Evolutionary conservation across 2,329 filamentous ascomycete genomes (phyloP).

Genomic region (Epichloe brachyelytri): DNA sequence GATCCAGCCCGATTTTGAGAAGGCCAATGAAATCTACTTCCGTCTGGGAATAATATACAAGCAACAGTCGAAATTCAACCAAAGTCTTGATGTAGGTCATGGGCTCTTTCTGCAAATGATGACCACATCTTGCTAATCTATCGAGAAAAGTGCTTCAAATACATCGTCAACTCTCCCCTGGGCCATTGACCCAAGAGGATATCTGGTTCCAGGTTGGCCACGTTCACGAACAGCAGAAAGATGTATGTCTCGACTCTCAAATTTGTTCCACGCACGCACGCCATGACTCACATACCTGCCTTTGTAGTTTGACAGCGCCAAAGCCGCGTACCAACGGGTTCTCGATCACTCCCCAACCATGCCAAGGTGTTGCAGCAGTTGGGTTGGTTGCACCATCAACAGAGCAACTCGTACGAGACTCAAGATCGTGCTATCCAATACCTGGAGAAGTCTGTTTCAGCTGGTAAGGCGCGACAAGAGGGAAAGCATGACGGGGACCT

Average conservation of each 20-base stretch:
- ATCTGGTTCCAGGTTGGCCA: slow-evolving; percentile 99
- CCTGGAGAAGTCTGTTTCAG: slow-evolving; percentile 87
- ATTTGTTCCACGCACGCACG: background rate
- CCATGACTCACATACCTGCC: slow-evolving; percentile 25
- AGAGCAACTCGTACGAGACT: slow-evolving; percentile 79
- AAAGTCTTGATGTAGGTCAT: slow-evolving; percentile 74
- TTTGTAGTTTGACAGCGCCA: slow-evolving; percentile 78
- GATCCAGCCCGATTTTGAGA: slow-evolving; percentile 95
- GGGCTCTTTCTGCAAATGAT: background rate
- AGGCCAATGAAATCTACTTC: slow-evolving; percentile 98
- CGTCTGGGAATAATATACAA: slow-evolving; percentile 99
- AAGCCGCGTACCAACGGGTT: slow-evolving; percentile 82
- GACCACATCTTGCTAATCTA: background rate
- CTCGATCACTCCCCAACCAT: slow-evolving; percentile 87
- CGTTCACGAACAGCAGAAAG: slow-evolving; percentile 97
- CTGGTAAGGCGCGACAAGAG: slow-evolving; percentile 46
- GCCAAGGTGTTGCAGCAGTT: slow-evolving; percentile 97
- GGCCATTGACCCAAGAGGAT: slow-evolving; percentile 88
- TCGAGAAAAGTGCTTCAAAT: slow-evolving; percentile 77
- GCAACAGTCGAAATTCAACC: slow-evolving; percentile 84
- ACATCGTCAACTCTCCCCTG: slow-evolving; percentile 90
- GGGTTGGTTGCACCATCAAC: slow-evolving; percentile 94
- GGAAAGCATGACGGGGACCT: background rate
- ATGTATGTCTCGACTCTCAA: slow-evolving; percentile 51
- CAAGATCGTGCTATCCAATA: slow-evolving; percentile 97